These are phyloP conservation scores for Eucalyptus marginata DNA, from an alignment of 345 rosid species.

Conservation along the genomic window DNA sequence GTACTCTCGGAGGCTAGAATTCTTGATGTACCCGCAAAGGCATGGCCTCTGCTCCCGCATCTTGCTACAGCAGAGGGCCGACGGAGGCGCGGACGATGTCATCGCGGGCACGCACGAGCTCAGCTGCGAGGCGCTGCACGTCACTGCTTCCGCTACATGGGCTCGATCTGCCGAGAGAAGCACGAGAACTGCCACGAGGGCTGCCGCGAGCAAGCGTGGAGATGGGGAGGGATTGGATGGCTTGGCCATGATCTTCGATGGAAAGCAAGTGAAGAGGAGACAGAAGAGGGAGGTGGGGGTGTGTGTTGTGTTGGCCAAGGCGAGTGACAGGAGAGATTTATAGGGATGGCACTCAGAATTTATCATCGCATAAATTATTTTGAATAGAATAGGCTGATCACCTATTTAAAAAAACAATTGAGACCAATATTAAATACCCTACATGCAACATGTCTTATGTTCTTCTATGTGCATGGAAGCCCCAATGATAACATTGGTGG, in stretches of 20 bases:
- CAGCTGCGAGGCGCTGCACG: slow-evolving; percentile 36
- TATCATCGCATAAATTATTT: neutral
- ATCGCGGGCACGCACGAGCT: slow-evolving; percentile 32
- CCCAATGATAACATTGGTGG: neutral
- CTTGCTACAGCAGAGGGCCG: slow-evolving; percentile 35
- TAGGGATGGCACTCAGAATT: neutral
- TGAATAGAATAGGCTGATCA: neutral
- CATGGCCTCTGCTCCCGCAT: slow-evolving; percentile 51
- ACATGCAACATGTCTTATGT: neutral
- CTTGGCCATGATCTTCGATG: neutral
- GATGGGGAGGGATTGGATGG: neutral
- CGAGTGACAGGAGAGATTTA: neutral
- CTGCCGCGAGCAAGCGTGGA: neutral
- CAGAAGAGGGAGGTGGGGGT: neutral
- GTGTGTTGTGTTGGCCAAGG: neutral
- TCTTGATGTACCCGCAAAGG: slow-evolving; percentile 37
- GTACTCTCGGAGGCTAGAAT: slow-evolving; percentile 25
- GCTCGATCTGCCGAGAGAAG: neutral
- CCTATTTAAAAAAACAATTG: neutral
- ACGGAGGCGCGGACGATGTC: slow-evolving; percentile 15
- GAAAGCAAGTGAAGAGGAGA: neutral
- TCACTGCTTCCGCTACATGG: slow-evolving; percentile 19
- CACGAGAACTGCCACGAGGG: neutral
- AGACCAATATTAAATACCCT: neutral
- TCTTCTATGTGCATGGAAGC: neutral